Base-by-base conservation (phyloP, 495 filamentous ascomycete genomes). In the Aspergillus coremiiformis region DNA sequence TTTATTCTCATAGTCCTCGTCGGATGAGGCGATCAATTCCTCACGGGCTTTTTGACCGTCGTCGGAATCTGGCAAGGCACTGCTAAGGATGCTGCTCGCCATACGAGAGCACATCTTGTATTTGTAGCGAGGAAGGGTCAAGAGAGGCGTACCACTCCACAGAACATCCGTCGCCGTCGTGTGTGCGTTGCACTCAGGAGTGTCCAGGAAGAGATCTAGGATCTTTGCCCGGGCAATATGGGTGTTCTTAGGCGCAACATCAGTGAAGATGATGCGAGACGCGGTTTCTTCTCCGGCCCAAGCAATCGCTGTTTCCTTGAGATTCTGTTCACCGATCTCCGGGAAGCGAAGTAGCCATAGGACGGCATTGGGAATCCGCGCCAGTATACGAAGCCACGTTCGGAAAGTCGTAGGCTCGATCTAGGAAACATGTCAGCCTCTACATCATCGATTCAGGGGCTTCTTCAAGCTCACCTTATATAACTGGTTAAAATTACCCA, bases 41-140 rank as follows among this genome's bases (percentile, higher is more conserved):
- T 70, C 63, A 5, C 83, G 83, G 0, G 88, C 89, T 35, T 68
- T 69, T n/a, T 69, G 72, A 10, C 91, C 91, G 15, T 81, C 80
- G 8, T 71, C 72, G 4, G 69, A 71, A 55, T 81, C 83, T 0
- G 94, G 91, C 7, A 97, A 72, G 2, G 93, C 93, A 33, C 93
- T 94, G 53, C 80, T 85, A 11, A 98, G 75, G 56, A 98, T 97
- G 12, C 87, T 92, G 32, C 91, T 91, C 19, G 93, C 93, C 87
- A 98, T 97, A 45, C 94, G 84, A 37, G 89, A 94, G 68, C 94
- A 97, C 93, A 99, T 99, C 73, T 99, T 99, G 67, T 96, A 95
- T 48, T 83, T 78, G 68, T 96, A 93, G 26, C 92, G 80, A n/a
- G 91, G 90, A n/a, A 91, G 76, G 0, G 93, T 99, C 48, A 97